Evolutionary conservation across 768 basidiomycete genomes (phyloP).

Genomic region (Lactarius indigo): DNA sequence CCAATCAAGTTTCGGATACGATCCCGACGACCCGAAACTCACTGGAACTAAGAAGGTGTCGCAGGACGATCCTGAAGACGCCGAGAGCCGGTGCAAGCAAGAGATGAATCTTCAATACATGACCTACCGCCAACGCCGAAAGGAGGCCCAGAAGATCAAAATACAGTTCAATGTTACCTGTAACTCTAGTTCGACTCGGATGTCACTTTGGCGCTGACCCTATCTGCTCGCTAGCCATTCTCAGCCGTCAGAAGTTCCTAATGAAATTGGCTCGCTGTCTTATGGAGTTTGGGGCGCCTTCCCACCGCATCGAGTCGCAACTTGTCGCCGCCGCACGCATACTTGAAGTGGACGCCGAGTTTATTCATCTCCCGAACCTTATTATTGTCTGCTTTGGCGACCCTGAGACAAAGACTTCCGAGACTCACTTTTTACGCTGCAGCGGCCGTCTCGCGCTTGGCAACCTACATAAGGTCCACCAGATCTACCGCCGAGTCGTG

Average conservation of each 20-base stretch:
- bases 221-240: slow-evolving; percentile 53
- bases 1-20: slow-evolving; percentile 30
- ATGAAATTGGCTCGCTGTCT: slow-evolving; percentile 81
- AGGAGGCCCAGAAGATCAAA: slow-evolving; percentile 57
- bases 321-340: slow-evolving; percentile 84
- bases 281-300: slow-evolving; percentile 91
- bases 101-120: slow-evolving; percentile 46
- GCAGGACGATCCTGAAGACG: slow-evolving; percentile 57
- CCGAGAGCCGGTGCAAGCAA: slow-evolving; percentile 48
- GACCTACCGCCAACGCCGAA: slow-evolving; percentile 65
- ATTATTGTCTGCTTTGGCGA: slow-evolving; percentile 90
- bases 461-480: slow-evolving; percentile 77
- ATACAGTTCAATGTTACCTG: slow-evolving; percentile 77
- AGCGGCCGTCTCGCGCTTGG: slow-evolving; percentile 77
- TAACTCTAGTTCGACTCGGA: slow-evolving; percentile 29
- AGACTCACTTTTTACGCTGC: slow-evolving; percentile 86
- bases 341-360: slow-evolving; percentile 88
- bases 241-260: slow-evolving; percentile 80
- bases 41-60: slow-evolving; percentile 51
- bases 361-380: slow-evolving; percentile 78
- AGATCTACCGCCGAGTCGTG: slow-evolving; percentile 81
- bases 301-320: slow-evolving; percentile 92
- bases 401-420: slow-evolving; percentile 81
- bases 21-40: slow-evolving; percentile 70
- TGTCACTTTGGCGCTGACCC: background rate